Base-by-base conservation (phyloP, 345 rosid species). In the Salix koriyanagi region DNA sequence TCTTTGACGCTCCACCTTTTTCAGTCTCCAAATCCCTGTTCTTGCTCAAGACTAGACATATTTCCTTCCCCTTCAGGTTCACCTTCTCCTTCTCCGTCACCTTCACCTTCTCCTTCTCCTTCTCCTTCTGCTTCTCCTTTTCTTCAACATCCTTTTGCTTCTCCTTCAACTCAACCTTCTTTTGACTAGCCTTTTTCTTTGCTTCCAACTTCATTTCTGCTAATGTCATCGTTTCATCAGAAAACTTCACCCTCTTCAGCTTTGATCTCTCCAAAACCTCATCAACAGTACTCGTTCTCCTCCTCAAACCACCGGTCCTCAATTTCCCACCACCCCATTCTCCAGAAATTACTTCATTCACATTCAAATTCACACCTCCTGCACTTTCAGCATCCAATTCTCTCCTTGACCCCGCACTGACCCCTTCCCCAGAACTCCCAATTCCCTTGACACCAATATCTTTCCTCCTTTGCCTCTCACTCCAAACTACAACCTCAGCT, bases 141-240 rank as follows among this genome's bases (percentile, higher is more conserved):
- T 66, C 52, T 65, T 16, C 21, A 16, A 2, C 42, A 34, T 52
- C 65, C 67, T 68, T 69, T 39, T 42, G 41, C 71, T 79, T 78
- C 64, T 41, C 71, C 62, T 83, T 87, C 61, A 76, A 50, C 21
- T 82, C 89, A 41, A 7, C 71, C 83, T 84, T 87, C 26, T 65
- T 81, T 75, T 80, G 81, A 7, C 74, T 28, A 2, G 30, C 72
- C 70, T 80, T 91, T 78, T 80, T 73, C 83, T 75, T 91, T 4
- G 87, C 82, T 79, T 81, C 80, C 58, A 80, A 74, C 81, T 87
- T 89, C 94, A 95, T 87, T 84, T 90, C 88, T 1, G 94, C 95
- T 77, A 94, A 80, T 18, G 97, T 95, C 93, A 91, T 87, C 79
- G 62, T 85, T 76, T 88, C 97, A 37, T 90, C 97, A 41, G 8